Evolutionary conservation across 1,139 yeast genomes (phyloP).

Genomic region (Wickerhamiella pararugosa): DNA sequence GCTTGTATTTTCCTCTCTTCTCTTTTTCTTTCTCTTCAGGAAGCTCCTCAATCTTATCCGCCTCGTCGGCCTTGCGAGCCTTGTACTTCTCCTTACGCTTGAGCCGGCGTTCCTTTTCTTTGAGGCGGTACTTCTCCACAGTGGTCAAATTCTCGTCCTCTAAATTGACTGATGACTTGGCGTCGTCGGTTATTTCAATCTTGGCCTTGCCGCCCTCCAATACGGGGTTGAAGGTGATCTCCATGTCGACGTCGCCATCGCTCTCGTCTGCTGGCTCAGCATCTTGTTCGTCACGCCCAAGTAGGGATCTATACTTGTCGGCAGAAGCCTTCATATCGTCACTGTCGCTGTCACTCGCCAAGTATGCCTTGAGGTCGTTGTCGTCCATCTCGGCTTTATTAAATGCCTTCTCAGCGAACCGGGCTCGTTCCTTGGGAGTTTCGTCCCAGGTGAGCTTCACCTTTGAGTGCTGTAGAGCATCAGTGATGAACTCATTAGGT

Average conservation of each 20-base stretch:
- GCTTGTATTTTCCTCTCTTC: constrained; percentile 45
- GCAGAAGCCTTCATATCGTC: constrained; percentile 31
- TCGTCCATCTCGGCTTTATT: constrained; percentile 86
- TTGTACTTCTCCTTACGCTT: constrained; percentile 39
- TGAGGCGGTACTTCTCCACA: constrained; percentile 67
- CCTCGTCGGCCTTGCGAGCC: constrained; percentile 18
- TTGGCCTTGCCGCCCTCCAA: constrained; percentile 32
- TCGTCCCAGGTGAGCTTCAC: constrained; percentile 97
- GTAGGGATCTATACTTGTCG: constrained; percentile 50
- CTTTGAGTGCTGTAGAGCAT: constrained; percentile 85
- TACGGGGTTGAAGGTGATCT: constrained; percentile 90
- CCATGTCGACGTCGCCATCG: constrained; percentile 76
- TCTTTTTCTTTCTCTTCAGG: constrained; percentile 56
- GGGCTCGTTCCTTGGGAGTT: constrained; percentile 83
- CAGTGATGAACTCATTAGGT: constrained; percentile 76
- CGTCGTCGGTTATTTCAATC: constrained; percentile 20
- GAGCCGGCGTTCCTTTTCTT: constrained; percentile 85
- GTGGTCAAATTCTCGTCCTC: constrained; percentile 53
- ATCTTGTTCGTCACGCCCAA: constrained; percentile 21
- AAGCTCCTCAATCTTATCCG: constrained; percentile 31
- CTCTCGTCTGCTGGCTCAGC: constrained; percentile 23
- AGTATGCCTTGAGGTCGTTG: constrained; percentile 89
- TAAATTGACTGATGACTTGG: constrained; percentile 14
- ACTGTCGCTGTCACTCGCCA: constrained; percentile 75
- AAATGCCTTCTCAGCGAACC: constrained; percentile 65